Conservation (phyloP, 345 rosid species). For the Luvunga scandens region DNA sequence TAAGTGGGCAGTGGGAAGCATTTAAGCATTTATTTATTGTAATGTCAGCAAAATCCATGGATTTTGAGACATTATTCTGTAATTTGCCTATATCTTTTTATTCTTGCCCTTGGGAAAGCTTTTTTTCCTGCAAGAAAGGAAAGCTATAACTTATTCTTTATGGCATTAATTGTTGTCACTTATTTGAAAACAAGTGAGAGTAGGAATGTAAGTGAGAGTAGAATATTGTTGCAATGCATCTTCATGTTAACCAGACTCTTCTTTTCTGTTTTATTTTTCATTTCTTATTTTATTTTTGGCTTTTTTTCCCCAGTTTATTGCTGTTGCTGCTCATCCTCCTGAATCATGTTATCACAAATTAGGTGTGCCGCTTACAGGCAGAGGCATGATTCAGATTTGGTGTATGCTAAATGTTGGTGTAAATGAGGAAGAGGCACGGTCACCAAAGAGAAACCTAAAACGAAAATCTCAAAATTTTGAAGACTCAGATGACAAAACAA, state of each 20-base stretch:
- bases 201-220: neutral
- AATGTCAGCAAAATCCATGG: neutral
- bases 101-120: neutral
- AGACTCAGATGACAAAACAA: slow-evolving; percentile 23
- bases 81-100: neutral
- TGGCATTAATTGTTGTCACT: neutral
- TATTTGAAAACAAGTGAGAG: neutral
- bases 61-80: neutral
- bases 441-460: slow-evolving; percentile 26
- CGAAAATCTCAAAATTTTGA: slow-evolving; percentile 12
- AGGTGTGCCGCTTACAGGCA: slow-evolving; percentile 65
- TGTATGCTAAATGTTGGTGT: slow-evolving; percentile 46
- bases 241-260: neutral
- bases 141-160: neutral
- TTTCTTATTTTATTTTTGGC: neutral
- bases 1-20: neutral
- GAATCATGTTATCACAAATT: slow-evolving; percentile 73
- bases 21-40: neutral
- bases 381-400: slow-evolving; percentile 92
- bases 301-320: slow-evolving; percentile 58
- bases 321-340: slow-evolving; percentile 89
- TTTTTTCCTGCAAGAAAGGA: neutral
- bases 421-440: slow-evolving; percentile 26
- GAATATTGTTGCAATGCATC: neutral
- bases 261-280: neutral